Base-by-base conservation (phyloP, 129 eudicot genomes). In the Gnaphalium uliginosum region DNA sequence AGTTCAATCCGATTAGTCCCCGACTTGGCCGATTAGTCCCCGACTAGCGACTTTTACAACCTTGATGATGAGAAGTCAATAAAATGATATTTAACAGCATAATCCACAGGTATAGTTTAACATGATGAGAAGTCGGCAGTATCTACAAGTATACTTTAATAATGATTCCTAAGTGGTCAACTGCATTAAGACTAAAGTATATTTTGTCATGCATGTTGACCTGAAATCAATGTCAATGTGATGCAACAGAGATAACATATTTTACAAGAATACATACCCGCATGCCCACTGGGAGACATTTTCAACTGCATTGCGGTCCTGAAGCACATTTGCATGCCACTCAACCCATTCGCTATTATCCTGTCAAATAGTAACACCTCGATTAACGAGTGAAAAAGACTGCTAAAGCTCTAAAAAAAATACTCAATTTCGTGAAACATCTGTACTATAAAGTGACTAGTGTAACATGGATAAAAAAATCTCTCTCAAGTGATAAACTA, bases 281-380 rank as follows among this genome's bases (percentile, higher is more conserved):
- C 99, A 94, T 19, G 89, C 93, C 99, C 99, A 94, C 56, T 94
- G 93, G 76, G 79, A 84, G 69, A 94, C 96, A 81, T 94, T 94
- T 84, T 91, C 99, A 70, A 91, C 76, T 5, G 93, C 62, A 77
- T 91, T 94, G 77, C 99, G 97, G 79, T 91, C 83, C 56, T 78
- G 74, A 27, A 94, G 91, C 46, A 91, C 90, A 87, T 84, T 89
- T 69, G 93, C 51, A 65, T 88, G 89, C 99, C 99, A 94, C 71
- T 94, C 97, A 53, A 81, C 83, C 99, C 99, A 94, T 70, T 89
- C 99, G 83, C 78, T 81, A 75, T 89, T 87, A 39, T 77, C 97
- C 99, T 94, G 87, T 72, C 73, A 80, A 79, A 75, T 59, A 57
- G 41, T 7, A 71, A 35, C 17, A 29, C 8, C 30, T 43, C 17